Evolutionary conservation across 768 basidiomycete species (phyloP).

Genomic region (Cyclocybe cylindracea): DNA sequence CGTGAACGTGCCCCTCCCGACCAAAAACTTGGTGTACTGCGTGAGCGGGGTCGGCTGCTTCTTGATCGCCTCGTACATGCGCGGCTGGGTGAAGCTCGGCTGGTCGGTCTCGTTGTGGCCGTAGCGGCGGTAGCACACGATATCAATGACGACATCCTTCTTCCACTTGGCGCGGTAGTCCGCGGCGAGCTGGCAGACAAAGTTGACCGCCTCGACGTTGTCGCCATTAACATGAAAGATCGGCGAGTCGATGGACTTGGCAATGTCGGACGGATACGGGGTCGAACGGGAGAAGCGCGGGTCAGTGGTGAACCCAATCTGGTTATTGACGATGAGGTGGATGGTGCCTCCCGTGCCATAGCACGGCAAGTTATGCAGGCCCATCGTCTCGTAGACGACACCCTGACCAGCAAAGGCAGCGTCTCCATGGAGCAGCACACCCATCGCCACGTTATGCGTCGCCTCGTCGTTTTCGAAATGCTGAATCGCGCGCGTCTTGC

Average conservation of each 20-base stretch:
- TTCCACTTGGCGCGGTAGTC: slow-evolving; percentile 98
- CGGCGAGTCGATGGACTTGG: slow-evolving; percentile 96
- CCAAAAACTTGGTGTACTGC: slow-evolving; percentile 88
- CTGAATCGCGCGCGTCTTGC: slow-evolving; percentile 97
- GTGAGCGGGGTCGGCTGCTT: slow-evolving; percentile 91
- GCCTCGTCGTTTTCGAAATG: slow-evolving; percentile 89
- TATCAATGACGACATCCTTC: slow-evolving; percentile 98
- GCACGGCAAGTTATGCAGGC: slow-evolving; percentile 91
- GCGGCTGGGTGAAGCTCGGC: slow-evolving; percentile 96
- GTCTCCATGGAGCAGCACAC: slow-evolving; percentile 94
- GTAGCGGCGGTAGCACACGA: slow-evolving; percentile 97
- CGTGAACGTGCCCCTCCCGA: slow-evolving; percentile 91
- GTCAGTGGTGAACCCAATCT: slow-evolving; percentile 99
- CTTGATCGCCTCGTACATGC: slow-evolving; percentile 97
- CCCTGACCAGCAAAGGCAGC: slow-evolving; percentile 99
- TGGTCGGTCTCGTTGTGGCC: slow-evolving; percentile 99
- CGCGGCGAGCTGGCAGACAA: slow-evolving; percentile 96
- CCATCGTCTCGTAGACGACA: slow-evolving; percentile 99
- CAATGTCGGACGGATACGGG: slow-evolving; percentile 96
- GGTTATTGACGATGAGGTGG: slow-evolving; percentile 98
- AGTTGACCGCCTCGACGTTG: slow-evolving; percentile 97
- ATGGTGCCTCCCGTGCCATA: slow-evolving; percentile 99
- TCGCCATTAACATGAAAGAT: slow-evolving; percentile 99
- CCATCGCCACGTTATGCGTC: slow-evolving; percentile 86
- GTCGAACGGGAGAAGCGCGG: slow-evolving; percentile 97